Base-by-base conservation (phyloP, 129 eudicot genomes). In the Centella asiatica region DNA sequence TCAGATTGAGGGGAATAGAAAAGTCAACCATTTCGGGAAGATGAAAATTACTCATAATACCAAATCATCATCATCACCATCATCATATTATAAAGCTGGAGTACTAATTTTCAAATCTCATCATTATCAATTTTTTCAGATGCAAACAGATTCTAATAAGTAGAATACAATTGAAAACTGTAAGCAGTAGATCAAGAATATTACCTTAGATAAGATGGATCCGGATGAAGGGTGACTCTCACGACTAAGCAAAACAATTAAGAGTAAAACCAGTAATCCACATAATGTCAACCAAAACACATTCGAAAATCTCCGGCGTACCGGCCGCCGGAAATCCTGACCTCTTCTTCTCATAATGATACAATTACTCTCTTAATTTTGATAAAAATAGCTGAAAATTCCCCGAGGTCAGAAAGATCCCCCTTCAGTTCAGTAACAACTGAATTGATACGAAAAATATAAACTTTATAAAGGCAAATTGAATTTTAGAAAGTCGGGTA, bases 261-360 rank as follows among this genome's bases (percentile, higher is more conserved):
- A 72, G 23, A 89, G 65, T 75, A 89, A 49, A 63, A 83, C 72
- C 44, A 71, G 68, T 34, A 89, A 74, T 56, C 95, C 97, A 65
- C 76, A 89, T 60, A 85, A 62, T 24, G 83, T 79, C 58, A 89
- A 55, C 86, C 85, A 89, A 29, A 85, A 75, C 37, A 80, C 82
- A 51, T 81, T 83, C 52, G 97, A 87, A 42, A 80, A 60, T 39
- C 90, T 73, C 77, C 92, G 86, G 66, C 84, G 60, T 55, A 56
- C 72, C 0, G 82, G 92, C 52, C 97, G 85, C 64, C 95, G 80
- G 31, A 83, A 85, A 72, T 86, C 94, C 29, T 82, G 72, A 17
- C 86, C 77, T 59, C 82, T 84, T 31, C 97, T 82, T 80, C 95
- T 80, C 95, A 89, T 84, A 27, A 56, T 18, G 5, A 24, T 52